Evolutionary conservation across 345 rosid genomes (phyloP).

Genomic region (Salix udensis): DNA sequence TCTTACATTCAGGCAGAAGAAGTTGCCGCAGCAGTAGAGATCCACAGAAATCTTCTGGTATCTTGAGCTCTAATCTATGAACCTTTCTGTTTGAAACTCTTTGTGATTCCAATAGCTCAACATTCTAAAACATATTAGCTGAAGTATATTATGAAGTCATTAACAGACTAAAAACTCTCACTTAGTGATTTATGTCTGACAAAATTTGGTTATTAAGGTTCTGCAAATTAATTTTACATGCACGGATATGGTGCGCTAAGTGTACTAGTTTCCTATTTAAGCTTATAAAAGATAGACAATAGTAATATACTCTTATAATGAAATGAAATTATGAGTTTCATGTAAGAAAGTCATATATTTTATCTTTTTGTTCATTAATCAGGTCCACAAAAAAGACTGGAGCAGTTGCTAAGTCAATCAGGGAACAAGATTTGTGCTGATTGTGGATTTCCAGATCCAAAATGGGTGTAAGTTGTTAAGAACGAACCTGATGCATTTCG

Average conservation of each 20-base stretch:
- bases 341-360: neutral
- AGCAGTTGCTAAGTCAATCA: conserved; percentile 45
- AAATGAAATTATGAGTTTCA: neutral
- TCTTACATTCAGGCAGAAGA: conserved; percentile 43
- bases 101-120: neutral
- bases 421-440: conserved; percentile 78
- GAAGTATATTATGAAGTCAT: neutral
- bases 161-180: neutral
- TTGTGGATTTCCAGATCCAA: conserved; percentile 91
- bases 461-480: conserved; percentile 80
- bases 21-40: conserved; percentile 30
- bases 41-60: conserved; percentile 46
- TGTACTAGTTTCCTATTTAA: neutral
- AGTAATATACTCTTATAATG: neutral
- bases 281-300: neutral
- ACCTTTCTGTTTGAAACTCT: neutral
- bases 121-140: neutral
- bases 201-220: neutral
- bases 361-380: conserved; percentile 10
- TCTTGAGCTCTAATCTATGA: neutral
- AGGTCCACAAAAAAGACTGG: conserved; percentile 58
- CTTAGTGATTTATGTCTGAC: neutral
- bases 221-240: neutral
- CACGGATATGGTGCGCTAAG: neutral
- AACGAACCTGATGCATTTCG: neutral